phyloP scores from a whole-genome alignment of 73 alveolate genomes.

The Tetrahymena malaccensis region DNA sequence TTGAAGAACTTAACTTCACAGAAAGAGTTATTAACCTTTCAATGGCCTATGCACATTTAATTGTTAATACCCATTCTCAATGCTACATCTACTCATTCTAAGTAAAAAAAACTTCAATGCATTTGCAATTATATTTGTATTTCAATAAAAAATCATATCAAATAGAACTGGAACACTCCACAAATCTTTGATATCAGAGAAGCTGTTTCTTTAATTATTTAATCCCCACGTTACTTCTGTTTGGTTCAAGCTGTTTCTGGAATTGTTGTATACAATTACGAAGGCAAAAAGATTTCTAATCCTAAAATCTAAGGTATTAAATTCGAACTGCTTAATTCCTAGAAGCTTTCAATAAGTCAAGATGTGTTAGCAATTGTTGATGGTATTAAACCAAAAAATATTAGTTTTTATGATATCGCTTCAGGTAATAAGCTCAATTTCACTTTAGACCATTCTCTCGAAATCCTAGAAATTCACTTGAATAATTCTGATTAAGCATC shows the following conservation, averaged over 20 bases:
- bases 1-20: constrained; percentile 93
- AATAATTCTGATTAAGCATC: constrained; percentile 87
- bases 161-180: constrained; percentile 87
- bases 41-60: constrained; percentile 80
- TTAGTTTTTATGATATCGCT: constrained; percentile 77
- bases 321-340: constrained; percentile 70
- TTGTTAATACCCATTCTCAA: constrained; percentile 92
- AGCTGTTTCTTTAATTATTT: constrained; percentile 46
- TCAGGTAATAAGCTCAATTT: constrained; percentile 80
- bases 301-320: constrained; percentile 86
- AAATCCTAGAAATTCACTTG: constrained; percentile 67
- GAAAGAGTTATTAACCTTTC: constrained; percentile 96
- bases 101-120: not conserved
- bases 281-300: constrained; percentile 82
- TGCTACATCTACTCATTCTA: constrained; percentile 84
- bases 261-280: constrained; percentile 88
- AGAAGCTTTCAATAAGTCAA: constrained; percentile 63
- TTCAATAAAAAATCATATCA: not conserved
- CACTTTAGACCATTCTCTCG: constrained; percentile 75
- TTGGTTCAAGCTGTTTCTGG: constrained; percentile 90
- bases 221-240: constrained; percentile 89
- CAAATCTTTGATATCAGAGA: constrained; percentile 56
- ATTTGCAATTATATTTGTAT: not conserved
- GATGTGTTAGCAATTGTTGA: constrained; percentile 86
- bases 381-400: constrained; percentile 72